Conservation (phyloP, 805 yeast genomes). For the Hermanozyma aechmeae region DNA sequence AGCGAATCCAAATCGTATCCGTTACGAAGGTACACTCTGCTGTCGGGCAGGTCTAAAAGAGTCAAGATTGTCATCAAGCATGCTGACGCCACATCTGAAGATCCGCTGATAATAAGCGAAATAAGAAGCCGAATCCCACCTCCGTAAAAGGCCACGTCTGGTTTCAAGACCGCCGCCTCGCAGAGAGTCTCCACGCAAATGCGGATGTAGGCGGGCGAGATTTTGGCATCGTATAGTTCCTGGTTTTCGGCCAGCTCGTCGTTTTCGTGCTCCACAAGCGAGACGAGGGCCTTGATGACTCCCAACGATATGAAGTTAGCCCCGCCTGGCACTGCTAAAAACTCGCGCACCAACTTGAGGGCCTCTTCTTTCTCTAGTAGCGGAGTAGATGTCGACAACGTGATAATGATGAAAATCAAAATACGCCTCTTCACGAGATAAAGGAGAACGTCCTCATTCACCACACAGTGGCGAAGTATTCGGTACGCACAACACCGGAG, state of each 20-base stretch:
- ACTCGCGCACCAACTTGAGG: slow-evolving; percentile 55
- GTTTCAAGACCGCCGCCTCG: slow-evolving; percentile 28
- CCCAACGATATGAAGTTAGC: slow-evolving; percentile 47
- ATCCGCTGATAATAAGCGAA: slow-evolving; percentile 22
- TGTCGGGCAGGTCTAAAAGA: slow-evolving; percentile 47
- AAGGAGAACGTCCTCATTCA: slow-evolving; percentile 44
- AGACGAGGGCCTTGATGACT: slow-evolving; percentile 55
- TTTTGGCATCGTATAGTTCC: slow-evolving; percentile 1
- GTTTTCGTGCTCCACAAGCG: slow-evolving; percentile 42
- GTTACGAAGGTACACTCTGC: slow-evolving; percentile 44
- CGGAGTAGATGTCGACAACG: slow-evolving; percentile 53
- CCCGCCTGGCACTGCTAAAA: slow-evolving; percentile 46
- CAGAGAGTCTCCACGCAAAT: slow-evolving; percentile 35
- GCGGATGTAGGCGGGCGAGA: slow-evolving; percentile 26
- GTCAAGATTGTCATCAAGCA: slow-evolving; percentile 39
- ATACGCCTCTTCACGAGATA: slow-evolving; percentile 45
- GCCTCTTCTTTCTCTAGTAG: slow-evolving; percentile 68
- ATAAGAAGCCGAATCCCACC: slow-evolving; percentile 45
- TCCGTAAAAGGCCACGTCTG: slow-evolving; percentile 36
- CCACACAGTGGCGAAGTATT: slow-evolving; percentile 55
- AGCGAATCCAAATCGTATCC: slow-evolving; percentile 57
- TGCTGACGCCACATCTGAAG: slow-evolving; percentile 10
- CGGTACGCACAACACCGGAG: slow-evolving; percentile 73
- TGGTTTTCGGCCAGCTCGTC: slow-evolving; percentile 3
- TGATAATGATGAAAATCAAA: slow-evolving; percentile 53